Conservation (phyloP, 768 basidiomycete genomes). For the Rhodotorula kratochvilovae region DNA sequence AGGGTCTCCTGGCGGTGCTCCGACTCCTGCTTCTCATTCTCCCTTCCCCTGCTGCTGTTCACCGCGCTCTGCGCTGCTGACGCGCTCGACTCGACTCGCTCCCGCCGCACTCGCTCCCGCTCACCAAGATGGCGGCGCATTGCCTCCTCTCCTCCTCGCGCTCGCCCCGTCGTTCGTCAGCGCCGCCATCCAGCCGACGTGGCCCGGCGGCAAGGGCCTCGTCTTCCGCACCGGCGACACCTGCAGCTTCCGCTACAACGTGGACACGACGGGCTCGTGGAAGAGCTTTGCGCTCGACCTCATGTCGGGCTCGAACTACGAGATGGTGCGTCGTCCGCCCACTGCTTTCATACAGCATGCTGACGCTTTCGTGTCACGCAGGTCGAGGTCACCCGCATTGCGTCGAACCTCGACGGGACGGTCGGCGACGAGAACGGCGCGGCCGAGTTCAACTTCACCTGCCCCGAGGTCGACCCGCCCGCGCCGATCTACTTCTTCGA, state of each 20-base stretch:
- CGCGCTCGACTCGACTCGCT: background rate
- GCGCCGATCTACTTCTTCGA: conserved; percentile 39
- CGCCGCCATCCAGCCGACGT: background rate
- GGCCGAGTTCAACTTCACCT: conserved; percentile 9
- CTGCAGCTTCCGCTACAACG: conserved; percentile 3
- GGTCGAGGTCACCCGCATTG: conserved; percentile 28
- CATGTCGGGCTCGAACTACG: conserved; percentile 18
- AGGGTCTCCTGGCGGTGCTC: too few relatives aligned
- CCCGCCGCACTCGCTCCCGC: background rate
- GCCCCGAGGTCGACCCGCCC: conserved; percentile 31
- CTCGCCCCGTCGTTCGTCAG: background rate
- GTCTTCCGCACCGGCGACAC: conserved; percentile 1
- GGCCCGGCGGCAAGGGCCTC: background rate
- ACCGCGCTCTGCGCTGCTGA: too few relatives aligned
- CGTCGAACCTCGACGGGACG: conserved; percentile 30
- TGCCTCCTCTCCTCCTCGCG: background rate
- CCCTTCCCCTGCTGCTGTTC: too few relatives aligned
- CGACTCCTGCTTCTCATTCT: too few relatives aligned
- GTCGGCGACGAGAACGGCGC: background rate
- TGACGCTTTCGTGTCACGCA: background rate
- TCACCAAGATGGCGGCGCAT: background rate
- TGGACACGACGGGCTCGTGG: conserved; percentile 14
- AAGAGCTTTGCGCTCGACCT: conserved; percentile 28
- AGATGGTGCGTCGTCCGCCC: conserved; percentile 14
- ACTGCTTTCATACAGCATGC: too few relatives aligned